These are phyloP conservation scores for Ogataea wickerhamii DNA, from an alignment of 805 yeast genomes.

Conservation along the genomic window DNA sequence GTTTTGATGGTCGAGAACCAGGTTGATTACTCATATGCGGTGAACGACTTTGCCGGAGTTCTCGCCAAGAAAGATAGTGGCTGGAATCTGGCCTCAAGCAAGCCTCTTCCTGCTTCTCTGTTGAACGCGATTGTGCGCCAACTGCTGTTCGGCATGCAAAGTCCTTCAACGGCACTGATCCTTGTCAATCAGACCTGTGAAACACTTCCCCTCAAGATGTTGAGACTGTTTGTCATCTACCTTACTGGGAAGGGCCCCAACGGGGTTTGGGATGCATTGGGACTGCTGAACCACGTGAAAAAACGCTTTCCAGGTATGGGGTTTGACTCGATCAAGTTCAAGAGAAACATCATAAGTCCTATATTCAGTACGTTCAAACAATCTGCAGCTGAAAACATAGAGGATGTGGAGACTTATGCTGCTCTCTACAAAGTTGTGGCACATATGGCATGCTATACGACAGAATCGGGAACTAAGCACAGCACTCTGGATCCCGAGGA, in stretches of 20 bases:
- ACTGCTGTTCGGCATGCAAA: background rate
- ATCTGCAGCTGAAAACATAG: background rate
- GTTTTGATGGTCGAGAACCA: conserved; percentile 1
- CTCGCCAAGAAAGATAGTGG: background rate
- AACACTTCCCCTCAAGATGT: background rate
- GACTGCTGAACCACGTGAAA: conserved; percentile 7
- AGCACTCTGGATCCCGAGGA: background rate
- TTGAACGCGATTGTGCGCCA: background rate
- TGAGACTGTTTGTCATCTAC: background rate
- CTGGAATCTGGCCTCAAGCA: too few species aligned
- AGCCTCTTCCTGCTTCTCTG: too few species aligned
- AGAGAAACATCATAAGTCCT: conserved; percentile 2
- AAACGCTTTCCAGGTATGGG: background rate
- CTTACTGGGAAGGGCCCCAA: background rate
- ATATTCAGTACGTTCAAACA: conserved; percentile 3
- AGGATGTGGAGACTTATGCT: background rate
- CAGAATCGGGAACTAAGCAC: background rate
- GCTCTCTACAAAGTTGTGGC: background rate
- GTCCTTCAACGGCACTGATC: background rate
- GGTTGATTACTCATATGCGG: background rate
- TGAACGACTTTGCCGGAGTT: background rate
- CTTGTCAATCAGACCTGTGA: background rate
- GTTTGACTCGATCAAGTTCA: background rate
- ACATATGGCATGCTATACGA: background rate
- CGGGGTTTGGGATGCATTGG: conserved; percentile 8